phyloP scores from a whole-genome alignment of 495 filamentous ascomycete species.

The Penicillium crystallinum region DNA sequence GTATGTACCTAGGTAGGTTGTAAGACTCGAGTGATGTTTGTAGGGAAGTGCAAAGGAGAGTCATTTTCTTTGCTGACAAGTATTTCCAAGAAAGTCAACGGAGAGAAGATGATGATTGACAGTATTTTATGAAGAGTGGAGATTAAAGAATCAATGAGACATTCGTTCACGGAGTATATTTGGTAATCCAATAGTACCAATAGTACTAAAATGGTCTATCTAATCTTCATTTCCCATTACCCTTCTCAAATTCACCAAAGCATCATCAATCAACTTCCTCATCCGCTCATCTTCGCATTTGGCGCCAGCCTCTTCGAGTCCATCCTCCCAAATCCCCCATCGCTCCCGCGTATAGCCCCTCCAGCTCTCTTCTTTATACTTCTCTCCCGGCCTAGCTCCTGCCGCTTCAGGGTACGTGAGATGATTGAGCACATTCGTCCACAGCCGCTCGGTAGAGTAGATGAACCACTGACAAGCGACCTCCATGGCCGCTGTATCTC shows the following conservation, averaged over 20 bases:
- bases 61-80: too few species aligned
- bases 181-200: background rate
- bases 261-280: background rate
- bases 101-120: too few species aligned
- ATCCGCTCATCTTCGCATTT: background rate
- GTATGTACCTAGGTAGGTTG: too few species aligned
- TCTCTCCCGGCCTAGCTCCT: background rate
- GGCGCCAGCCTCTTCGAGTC: background rate
- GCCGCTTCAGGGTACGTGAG: background rate
- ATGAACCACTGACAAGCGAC: conserved; percentile 4
- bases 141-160: too few species aligned
- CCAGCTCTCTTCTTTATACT: background rate
- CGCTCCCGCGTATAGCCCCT: background rate
- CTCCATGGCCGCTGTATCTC: background rate
- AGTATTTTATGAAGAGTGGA: too few species aligned
- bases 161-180: too few species aligned
- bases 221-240: background rate
- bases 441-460: background rate
- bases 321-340: background rate
- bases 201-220: background rate
- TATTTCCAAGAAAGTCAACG: too few species aligned
- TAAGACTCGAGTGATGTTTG: too few species aligned
- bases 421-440: background rate
- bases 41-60: too few species aligned
- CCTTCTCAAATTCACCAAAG: background rate